A percentile compares a stretch with the other conserved stretches of the same genome.
phyloP scores from a whole-genome alignment of 352 stramenopile species.

The Thalassiosira pacifica region DNA sequence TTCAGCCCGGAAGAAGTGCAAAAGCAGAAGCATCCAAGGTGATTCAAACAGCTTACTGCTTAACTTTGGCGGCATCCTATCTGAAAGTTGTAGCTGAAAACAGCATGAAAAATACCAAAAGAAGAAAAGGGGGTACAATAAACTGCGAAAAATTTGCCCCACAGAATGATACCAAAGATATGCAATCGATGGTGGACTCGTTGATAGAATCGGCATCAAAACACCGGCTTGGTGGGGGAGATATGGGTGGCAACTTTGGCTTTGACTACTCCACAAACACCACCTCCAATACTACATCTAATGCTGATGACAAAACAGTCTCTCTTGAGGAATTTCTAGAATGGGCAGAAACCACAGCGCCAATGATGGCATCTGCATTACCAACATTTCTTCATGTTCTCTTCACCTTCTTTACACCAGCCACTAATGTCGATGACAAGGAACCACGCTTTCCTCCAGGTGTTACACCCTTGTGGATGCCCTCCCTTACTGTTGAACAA shows the following conservation, averaged over 20 bases:
- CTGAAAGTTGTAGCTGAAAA: conserved; percentile 46
- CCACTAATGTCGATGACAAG: conserved; percentile 45
- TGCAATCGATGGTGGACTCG: conserved; percentile 62
- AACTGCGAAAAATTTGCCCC: conserved; percentile 51
- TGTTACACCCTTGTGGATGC: conserved; percentile 51
- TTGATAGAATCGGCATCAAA: conserved; percentile 46
- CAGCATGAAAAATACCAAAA: conserved; percentile 11
- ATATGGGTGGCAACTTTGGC: conserved; percentile 15
- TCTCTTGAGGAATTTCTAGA: conserved; percentile 69
- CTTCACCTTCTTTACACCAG: conserved; percentile 73
- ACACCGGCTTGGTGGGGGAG: conserved; percentile 30
- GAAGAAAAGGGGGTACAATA: conserved; percentile 13
- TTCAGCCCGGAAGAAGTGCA: conserved; percentile 18
- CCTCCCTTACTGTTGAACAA: conserved; percentile 39
- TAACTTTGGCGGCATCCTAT: conserved; percentile 75
- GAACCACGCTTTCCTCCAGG: conserved; percentile 45
- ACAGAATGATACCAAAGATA: conserved; percentile 43
- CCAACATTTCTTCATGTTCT: conserved; percentile 77
- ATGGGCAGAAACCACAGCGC: conserved; percentile 75
- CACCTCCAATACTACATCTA: not conserved
- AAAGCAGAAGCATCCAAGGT: conserved; percentile 57
- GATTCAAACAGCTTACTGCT: conserved; percentile 68
- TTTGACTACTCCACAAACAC: conserved; percentile 44
- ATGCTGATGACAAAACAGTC: conserved; percentile 32
- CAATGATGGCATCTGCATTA: conserved; percentile 73